Evolutionary conservation across 75 land plant species (phyloP).

Genomic region (Cryptomeria japonica): DNA sequence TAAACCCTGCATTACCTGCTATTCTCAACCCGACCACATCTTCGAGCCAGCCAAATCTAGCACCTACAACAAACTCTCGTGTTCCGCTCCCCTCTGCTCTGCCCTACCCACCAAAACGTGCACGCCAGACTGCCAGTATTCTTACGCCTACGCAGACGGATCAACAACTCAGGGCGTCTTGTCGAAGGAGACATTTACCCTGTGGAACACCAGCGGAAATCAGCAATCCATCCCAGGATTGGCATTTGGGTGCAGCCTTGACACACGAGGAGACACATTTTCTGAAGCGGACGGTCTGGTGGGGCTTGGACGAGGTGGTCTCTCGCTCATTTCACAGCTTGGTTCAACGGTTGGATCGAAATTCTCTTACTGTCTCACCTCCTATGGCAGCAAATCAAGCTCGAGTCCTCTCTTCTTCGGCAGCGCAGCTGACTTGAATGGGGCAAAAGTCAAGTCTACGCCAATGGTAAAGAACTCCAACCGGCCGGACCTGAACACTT

Average conservation of each 20-base stretch:
- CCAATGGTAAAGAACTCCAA: slow-evolving; percentile 4
- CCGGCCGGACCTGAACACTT: background rate
- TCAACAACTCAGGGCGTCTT: slow-evolving; percentile 25
- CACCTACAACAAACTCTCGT: slow-evolving; percentile 43
- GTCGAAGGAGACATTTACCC: slow-evolving; percentile 21
- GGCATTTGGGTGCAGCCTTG: slow-evolving; percentile 30
- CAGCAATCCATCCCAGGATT: background rate
- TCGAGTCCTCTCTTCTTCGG: too few species aligned
- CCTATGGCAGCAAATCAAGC: too few species aligned
- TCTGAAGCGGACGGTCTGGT: slow-evolving; percentile 14
- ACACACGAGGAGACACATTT: background rate
- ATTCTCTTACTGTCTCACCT: too few species aligned
- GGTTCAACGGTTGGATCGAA: too few species aligned
- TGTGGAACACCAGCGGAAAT: slow-evolving; percentile 10
- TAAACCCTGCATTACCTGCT: slow-evolving; percentile 47
- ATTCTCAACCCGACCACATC: slow-evolving; percentile 30
- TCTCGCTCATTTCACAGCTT: slow-evolving; percentile 16
- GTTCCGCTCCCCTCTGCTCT: slow-evolving; percentile 24
- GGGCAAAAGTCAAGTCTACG: background rate
- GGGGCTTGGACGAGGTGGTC: slow-evolving; percentile 32
- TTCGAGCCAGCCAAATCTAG: slow-evolving; percentile 41
- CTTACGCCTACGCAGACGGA: slow-evolving; percentile 28
- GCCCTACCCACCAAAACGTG: background rate
- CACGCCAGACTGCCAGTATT: slow-evolving; percentile 18
- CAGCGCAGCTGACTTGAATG: too few species aligned